Conservation (phyloP, 306 rosid genomes). For the Vicia villosa region DNA sequence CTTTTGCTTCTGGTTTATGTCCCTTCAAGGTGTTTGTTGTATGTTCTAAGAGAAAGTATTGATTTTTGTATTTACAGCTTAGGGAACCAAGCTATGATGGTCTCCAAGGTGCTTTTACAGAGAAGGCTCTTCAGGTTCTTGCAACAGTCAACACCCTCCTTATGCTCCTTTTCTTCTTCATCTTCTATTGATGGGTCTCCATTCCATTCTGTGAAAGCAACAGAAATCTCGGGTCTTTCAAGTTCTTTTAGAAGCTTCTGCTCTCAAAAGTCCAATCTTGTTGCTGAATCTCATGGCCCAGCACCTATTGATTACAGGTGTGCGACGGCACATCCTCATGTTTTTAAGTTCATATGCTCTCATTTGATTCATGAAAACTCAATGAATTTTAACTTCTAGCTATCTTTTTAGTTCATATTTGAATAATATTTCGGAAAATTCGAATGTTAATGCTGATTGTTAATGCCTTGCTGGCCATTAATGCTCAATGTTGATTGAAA, state of each 20-base stretch:
- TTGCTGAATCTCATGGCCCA: conserved; percentile 58
- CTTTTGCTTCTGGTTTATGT: not conserved
- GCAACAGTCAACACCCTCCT: conserved; percentile 32
- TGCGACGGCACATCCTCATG: not conserved
- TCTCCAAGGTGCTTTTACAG: conserved; percentile 50
- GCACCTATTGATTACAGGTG: conserved; percentile 75
- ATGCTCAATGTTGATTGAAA: not conserved
- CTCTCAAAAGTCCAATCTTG: conserved; percentile 50
- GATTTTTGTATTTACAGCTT: conserved; percentile 3
- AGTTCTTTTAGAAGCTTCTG: conserved; percentile 55
- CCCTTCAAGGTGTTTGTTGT: conserved; percentile 18
- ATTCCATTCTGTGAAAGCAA: conserved; percentile 41
- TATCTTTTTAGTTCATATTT: not conserved
- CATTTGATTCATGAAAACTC: conserved; percentile 11
- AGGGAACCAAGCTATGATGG: conserved; percentile 56
- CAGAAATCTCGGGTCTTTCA: conserved; percentile 1
- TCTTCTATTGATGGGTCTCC: conserved; percentile 25
- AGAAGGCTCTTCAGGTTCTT: conserved; percentile 53
- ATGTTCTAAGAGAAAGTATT: not conserved
- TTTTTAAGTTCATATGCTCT: not conserved
- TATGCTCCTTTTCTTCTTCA: conserved; percentile 31
- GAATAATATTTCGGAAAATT: conserved; percentile 8
- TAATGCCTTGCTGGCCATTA: not conserved
- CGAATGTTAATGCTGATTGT: not conserved
- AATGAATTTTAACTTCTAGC: not conserved